Evolutionary conservation across 2,329 filamentous ascomycete species (phyloP), one percentile per base, ranked within the genome.

Genomic region (Microdochium trichocladiopsis): DNA sequence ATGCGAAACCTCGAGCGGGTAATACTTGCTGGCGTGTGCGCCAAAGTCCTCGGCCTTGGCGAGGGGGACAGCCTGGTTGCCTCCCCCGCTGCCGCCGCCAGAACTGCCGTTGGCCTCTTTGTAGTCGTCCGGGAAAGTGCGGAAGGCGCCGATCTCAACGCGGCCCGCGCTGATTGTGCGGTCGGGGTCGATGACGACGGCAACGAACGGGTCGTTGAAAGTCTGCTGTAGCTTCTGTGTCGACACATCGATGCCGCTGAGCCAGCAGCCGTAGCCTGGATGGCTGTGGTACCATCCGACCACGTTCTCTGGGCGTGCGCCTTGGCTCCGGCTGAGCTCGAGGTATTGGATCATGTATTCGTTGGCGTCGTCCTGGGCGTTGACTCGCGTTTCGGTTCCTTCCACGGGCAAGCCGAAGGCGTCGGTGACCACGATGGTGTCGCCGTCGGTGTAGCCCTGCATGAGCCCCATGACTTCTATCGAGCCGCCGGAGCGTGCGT

Each of bases 271-370:
- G 68, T 99, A 99, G 24, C 94, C 94, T 0, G 94, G 94, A 67
- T 99, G 94, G 60, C 87, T 93, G 72, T 99, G 94, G 70, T 99
- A 99, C 94, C 94, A 99, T 18, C 94, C 94, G 16, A 99, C 88
- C 0, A 90, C 88, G 67, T 99, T 97, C 71, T 99, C 94, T 67
- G 86, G 76, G 52, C 92, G 75, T 59, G 57, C 56, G 75, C 67
- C 90, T 80, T 75, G 88, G 64, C 92, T 84, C 54, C 93, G 81
- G 60, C 87, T 88, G 2, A 85, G 75, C 60, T 86, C 78, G 25
- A 95, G 79, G 66, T 95, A 97, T 58, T 88, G 83, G 51, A 96
- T 85, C 76, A 97, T 90, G 74, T 97, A 99, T 74, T 97, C 94
- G 73, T 97, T 95, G 51, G 93, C 94, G 61, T 97, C 92, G 59